A percentile compares a stretch with the other conserved stretches of the same genome.
phyloP scores from a whole-genome alignment of 148 eudicot species.

The Arbutus unedo region DNA sequence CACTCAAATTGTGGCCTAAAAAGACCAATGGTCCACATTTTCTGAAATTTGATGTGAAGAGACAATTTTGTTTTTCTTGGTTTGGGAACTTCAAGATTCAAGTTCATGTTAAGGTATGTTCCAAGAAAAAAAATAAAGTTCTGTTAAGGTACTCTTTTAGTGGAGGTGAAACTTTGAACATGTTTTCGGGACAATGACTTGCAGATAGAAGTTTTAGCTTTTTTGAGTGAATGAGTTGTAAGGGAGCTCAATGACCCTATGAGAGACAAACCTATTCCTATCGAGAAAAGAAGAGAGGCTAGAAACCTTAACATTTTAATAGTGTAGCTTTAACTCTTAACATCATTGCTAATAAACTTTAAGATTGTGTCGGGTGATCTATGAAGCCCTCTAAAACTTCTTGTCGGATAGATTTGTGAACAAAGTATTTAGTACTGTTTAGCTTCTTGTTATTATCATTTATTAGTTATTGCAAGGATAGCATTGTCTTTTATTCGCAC shows the following conservation, averaged over 20 bases:
- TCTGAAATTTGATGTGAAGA: background rate
- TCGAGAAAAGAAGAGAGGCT: background rate
- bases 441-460: background rate
- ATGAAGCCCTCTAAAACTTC: background rate
- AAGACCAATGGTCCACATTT: background rate
- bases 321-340: background rate
- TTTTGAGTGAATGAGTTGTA: background rate
- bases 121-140: too few relatives aligned
- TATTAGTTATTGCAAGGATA: too few relatives aligned
- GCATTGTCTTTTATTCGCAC: too few relatives aligned
- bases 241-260: too few relatives aligned
- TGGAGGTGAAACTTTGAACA: background rate
- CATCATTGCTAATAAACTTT: background rate
- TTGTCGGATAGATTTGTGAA: background rate
- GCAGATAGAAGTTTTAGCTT: background rate
- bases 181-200: background rate
- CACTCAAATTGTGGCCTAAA: background rate
- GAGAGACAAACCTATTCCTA: background rate
- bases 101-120: background rate
- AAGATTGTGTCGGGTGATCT: background rate
- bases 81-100: constrained; percentile 1
- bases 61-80: background rate
- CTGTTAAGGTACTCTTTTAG: background rate
- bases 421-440: background rate
- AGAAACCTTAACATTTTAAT: background rate